Evolutionary conservation across 768 basidiomycete genomes (phyloP), one percentile per base, ranked within the genome.

Genomic region (Ramaria rubella): DNA sequence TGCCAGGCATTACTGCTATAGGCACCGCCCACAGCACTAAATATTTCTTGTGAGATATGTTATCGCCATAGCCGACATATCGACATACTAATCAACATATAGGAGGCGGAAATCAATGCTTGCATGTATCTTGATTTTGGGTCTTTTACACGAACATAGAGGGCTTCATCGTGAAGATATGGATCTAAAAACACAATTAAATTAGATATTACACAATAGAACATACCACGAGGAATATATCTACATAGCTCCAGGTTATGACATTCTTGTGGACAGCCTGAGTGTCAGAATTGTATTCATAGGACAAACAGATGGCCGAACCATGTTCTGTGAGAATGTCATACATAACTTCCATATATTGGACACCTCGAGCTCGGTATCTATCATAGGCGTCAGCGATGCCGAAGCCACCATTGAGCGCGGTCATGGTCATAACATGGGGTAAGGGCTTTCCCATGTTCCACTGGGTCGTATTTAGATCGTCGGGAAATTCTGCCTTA

Each of bases 251-350:
- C 33, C 49, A 50, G 33, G 27, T 50, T 50, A 21, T 34, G 19
- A 21, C 29, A 34, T 19, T 50, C 49, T 50, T 21, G 15, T 24
- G 23, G 5, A 4, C 36, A 38, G 11, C 11, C 11, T 38, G 19
- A 4, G 26, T 17, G 45, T 24, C 27, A 24, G 45, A 27, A 11
- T 31, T 23, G 33, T 15, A 19, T 7, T 19, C 19, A 34, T 30
- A 50, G 12, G 19, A 50, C 7, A 50, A 31, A 8, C 3, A 46
- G 45, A 15, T 31, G 7, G 27, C 6, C 27, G 33, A 50, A 50
- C 52, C 52, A 23, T 54, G 52, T 15, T 54, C 52, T 44, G 52
- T 54, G 2, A 54, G 26, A n/a, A 54, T 9, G 27, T 54, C 52
- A 44, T 42, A 54, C 52, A 54, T 42, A 17, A 54, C 52, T 43